Base-by-base conservation (phyloP, 2,329 filamentous ascomycete species). In the Paraconiothyrium brasiliense region DNA sequence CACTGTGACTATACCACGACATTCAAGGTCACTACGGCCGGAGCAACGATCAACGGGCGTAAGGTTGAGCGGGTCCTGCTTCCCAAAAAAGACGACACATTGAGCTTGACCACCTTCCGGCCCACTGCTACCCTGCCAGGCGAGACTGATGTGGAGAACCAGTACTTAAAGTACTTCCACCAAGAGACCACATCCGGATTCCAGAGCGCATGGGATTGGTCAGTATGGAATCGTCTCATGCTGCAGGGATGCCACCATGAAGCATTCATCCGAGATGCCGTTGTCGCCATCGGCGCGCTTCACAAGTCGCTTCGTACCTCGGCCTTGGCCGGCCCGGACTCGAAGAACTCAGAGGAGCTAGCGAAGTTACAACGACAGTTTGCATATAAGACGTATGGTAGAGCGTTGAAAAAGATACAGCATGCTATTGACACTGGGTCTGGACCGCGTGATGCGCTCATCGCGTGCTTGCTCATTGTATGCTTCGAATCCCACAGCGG, bases 111-210 rank as follows among this genome's bases (percentile, higher is more conserved):
- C 30, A 58, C n/a, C 14, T 4, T 43, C 5, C 50, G 49, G 8
- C 62, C 59, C 16, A 59, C 48, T 10, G 51, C 37, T n/a, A 57
- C 55, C 9, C 57, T 65, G 7, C 60, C 47, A 9, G 52, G 49
- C 39, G 63, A 65, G 47, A 65, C 63, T 1, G 63, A 65, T 24
- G 55, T 65, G 10, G 63, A 65, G 39, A 65, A 63, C 32, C 60
- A 55, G 24, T 65, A 65, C 39, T 50, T 65, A 3, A 41, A 47
- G 6, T 65, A 63, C 47, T 65, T 65, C 34, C 60, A 65, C 22
- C 35, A 65, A 24, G 63, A 65, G 27, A 65, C 63, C 27, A 65
- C 60, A 30, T 56, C 54, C 59, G 60, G 58, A 30, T 65, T 65
- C 30, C 57, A 62, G 48, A 63, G 57, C 27, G 55, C 58, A 22